Base-by-base conservation (phyloP, 306 rosid species). In the Cicer chorassanicum region DNA sequence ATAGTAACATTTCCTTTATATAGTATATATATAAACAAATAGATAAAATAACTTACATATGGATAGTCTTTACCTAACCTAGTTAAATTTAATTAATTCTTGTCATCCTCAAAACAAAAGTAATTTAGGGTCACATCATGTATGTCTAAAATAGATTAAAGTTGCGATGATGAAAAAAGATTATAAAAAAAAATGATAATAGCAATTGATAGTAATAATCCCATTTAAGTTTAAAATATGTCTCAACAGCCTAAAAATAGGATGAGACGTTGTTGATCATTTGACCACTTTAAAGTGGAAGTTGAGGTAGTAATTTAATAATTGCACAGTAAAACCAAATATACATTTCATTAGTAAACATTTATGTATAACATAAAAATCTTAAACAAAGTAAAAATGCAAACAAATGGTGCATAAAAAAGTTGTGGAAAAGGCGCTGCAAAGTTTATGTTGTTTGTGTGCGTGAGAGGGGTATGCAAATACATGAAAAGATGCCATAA, bases 331-430 rank as follows among this genome's bases (percentile, higher is more conserved):
- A 24, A 24, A 24, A 24, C 34, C 34, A 24, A 24, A 24, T 24
- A 24, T 24, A 24, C 34, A 24, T 24, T 24, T 24, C 34, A 24
- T 24, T 24, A 24, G 34, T 3, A 71, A 53, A 39, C 49, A 50
- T 36, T 14, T 50, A 50, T 67, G 3, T 39, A 55, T 39, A 41
- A 44, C 19, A 18, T 15, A 3, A 15, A 34, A 69, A 21, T 72
- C 66, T 57, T 14, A 14, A 54, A 51, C 10, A 40, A 40, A 42
- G 16, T 29, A 41, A 62, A 62, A 45, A 67, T 56, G 40, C 24
- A 57, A 77, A 77, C 57, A 2, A 45, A 77, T 39, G 68, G 69
- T 76, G 16, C 68, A 77, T 10, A 76, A 43, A 74, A 74, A 43
- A 61, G 49, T 51, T 5, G 15, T 43, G 7, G 38, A 51, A 65